Base-by-base conservation (phyloP, 2,329 filamentous ascomycete species). In the Annulohypoxylon truncatum region DNA sequence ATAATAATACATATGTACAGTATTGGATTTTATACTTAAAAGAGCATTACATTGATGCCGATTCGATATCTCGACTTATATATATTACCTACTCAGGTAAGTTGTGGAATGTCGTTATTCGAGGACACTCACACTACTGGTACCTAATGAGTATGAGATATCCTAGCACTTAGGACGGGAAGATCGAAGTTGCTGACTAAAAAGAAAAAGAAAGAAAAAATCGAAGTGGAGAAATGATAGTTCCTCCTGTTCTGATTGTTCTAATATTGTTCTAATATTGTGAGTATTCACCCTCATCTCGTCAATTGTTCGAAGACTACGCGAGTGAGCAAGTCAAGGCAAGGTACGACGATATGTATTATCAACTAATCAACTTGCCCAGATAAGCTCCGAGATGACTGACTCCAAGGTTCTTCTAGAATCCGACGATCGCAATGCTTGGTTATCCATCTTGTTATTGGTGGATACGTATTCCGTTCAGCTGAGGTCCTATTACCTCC, bases 401-500 rank as follows among this genome's bases (percentile, higher is more conserved):
- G 24, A 46, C 10, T 61, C 33, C n/a, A n/a, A n/a, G n/a, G n/a
- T n/a, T n/a, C 51, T 61, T 68, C 57, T 65, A 65, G 56, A 68
- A 62, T 47, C 33, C 26, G 61, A 59, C 61, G 61, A 65, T 65
- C 61, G 29, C 46, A 62, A 62, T 68, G 57, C 57, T 47, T 61
- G 28, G 24, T 18, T 20, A 52, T 55, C 52, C 52, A 29, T 61
- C 38, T 38, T 59, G 15, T 10, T 13, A 48, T 26, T 22, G 51
- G 50, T 26, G 26, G 35, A 51, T 55, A 50, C 48, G n/a, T 26
- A 35, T 12, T 10, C 29, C 18, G n/a, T 28, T 50, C 50, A 53
- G 50, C 50, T 53, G n/a, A 38, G n/a, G 35, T 38, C n/a, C 12
- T 18, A 10, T 18, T 7, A 51, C 22, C n/a, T n/a, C n/a, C n/a